Percentiles rank a stretch among this genome's conserved stretches.
phyloP scores from a whole-genome alignment of 148 eudicot species.

The Camellia japonica region DNA sequence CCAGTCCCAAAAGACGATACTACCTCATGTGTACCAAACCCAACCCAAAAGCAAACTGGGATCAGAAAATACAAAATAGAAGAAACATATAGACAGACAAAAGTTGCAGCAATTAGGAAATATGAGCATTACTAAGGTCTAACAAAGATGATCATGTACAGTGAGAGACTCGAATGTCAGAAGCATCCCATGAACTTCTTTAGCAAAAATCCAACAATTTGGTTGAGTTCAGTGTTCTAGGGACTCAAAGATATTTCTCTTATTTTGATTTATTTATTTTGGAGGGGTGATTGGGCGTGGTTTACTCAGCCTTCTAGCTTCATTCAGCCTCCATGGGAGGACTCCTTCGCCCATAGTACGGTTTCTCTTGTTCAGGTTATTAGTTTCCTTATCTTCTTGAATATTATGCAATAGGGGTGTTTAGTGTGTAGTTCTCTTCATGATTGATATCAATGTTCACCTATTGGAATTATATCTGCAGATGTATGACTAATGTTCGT shows the following conservation, averaged over 20 bases:
- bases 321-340: background rate
- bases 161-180: background rate
- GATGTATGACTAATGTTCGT: background rate
- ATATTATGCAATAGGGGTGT: background rate
- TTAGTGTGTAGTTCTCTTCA: background rate
- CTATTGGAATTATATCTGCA: background rate
- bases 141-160: background rate
- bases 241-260: background rate
- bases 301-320: background rate
- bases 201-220: background rate
- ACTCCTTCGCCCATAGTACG: background rate
- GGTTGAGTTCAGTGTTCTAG: background rate
- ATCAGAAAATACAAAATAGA: no score
- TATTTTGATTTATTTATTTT: background rate
- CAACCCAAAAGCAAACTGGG: no score
- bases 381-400: background rate
- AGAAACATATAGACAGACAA: no score
- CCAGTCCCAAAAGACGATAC: no score
- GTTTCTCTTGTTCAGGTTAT: background rate
- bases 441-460: background rate
- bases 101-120: no score
- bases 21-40: no score
- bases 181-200: background rate
- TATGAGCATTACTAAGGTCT: background rate
- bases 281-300: background rate